Evolutionary conservation across 768 basidiomycete species (phyloP), one percentile per base, ranked within the genome.

Genomic region (Omphalotus guepiniiformis): DNA sequence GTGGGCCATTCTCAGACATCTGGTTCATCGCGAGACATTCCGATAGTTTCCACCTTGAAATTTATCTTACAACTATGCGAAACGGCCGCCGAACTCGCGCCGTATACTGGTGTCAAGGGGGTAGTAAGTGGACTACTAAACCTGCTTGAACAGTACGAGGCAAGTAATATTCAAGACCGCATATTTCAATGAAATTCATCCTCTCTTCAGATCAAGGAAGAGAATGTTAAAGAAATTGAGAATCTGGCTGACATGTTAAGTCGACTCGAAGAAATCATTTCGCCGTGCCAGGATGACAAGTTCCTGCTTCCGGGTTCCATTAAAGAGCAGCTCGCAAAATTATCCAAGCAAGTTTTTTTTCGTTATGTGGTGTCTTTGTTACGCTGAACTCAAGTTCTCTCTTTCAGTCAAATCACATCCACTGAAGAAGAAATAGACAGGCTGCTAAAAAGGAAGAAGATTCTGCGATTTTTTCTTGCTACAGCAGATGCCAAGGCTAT

Each of bases 101-200:
- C 44, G 4, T 37, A 23, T 3, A 21, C 12, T 35, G 29, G 29
- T 27, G 9, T 46, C 3, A 35, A 15, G 28, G 8, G 34, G 22
- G 18, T 46, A 8, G 34, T 46, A 23, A 16, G n/a, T 16, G 44
- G 22, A 2, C 3, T 37, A 12, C 34, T 9, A 15, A 27, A 5
- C 21, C 28, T 46, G 23, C 28, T 46, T 37, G 44, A 16, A 26
- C 44, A 46, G 16, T 46, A 46, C 13, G 44, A 46, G 44, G 44
- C 38, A 37, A n/a, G 22, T 8, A 6, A 12, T 16, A 12, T 34
- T 6, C 29, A n/a, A n/a, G n/a, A 11, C 15, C 28, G 9, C 16
- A 30, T 30, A 9, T 16, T 16, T 28, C 12, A 1, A 15, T 13
- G 15, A 34, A 26, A 19, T n/a, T 46, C 4, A 44, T 9, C 13